A percentile compares a stretch with the other conserved stretches of the same genome.
Evolutionary conservation across 1,284 basidiomycete genomes (phyloP).

Genomic region (Sutorius eximius): DNA sequence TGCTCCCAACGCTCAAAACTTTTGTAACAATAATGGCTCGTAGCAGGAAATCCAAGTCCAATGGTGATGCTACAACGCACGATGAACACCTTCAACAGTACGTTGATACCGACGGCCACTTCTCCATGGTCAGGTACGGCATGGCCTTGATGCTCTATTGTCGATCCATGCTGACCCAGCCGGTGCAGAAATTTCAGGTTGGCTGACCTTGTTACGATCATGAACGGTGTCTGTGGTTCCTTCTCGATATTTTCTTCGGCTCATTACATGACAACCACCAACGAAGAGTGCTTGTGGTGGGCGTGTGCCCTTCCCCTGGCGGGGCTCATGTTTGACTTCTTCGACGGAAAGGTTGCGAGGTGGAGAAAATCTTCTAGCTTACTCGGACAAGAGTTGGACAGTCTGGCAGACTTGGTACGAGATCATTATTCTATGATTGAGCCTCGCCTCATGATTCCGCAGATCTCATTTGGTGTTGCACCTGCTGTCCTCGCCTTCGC

Average conservation of each 20-base stretch:
- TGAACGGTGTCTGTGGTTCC: constrained; percentile 98
- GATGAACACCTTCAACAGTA: constrained; percentile 73
- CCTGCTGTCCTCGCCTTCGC: constrained; percentile 91
- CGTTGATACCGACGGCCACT: constrained; percentile 86
- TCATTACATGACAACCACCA: constrained; percentile 81
- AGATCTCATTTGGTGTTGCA: constrained; percentile 98
- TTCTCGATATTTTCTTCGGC: constrained; percentile 94
- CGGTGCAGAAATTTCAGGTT: constrained; percentile 89
- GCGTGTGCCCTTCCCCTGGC: constrained; percentile 89
- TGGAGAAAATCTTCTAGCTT: constrained; percentile 95
- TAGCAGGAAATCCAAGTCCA: constrained; percentile 28
- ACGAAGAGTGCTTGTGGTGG: constrained; percentile 79
- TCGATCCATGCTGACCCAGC: constrained; percentile 17
- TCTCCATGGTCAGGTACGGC: constrained; percentile 86
- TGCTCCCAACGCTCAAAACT: background rate
- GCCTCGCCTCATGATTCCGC: constrained; percentile 7
- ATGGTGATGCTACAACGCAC: constrained; percentile 24
- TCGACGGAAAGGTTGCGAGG: constrained; percentile 97
- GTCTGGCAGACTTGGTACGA: constrained; percentile 89
- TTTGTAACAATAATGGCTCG: constrained; percentile 24
- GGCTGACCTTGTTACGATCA: constrained; percentile 98
- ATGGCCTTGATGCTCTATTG: constrained; percentile 14
- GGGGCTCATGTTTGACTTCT: constrained; percentile 97
- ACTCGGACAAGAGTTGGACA: constrained; percentile 98
- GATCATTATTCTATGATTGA: constrained; percentile 1